Evolutionary conservation across 2,329 filamentous ascomycete species (phyloP).

Genomic region (Chalaropsis ovoidea): DNA sequence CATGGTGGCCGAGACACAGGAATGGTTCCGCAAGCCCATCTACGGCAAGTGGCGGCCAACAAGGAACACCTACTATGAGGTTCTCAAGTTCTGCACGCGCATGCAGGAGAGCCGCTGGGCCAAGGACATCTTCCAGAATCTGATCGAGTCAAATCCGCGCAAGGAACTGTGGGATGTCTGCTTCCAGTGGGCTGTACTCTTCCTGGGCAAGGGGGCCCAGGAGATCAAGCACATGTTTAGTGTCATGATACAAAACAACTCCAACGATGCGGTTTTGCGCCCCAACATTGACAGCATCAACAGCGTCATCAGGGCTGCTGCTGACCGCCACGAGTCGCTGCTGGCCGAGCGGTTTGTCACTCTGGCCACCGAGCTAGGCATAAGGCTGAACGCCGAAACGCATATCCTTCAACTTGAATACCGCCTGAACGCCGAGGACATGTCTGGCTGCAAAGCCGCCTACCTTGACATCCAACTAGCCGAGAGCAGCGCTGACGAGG

Average conservation of each 20-base stretch:
- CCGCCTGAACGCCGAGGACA: constrained; percentile 59
- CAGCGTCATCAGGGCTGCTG: constrained; percentile 59
- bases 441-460: constrained; percentile 56
- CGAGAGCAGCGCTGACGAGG: constrained; percentile 45
- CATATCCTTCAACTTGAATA: constrained; percentile 67
- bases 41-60: constrained; percentile 35
- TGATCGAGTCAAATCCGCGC: constrained; percentile 39
- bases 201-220: constrained; percentile 57
- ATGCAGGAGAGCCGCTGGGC: constrained; percentile 54
- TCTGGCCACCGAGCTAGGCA: constrained; percentile 53
- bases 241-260: constrained; percentile 47
- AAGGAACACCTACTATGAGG: constrained; percentile 40
- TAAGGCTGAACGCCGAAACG: constrained; percentile 59
- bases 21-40: constrained; percentile 55
- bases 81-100: constrained; percentile 52
- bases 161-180: constrained; percentile 60
- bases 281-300: constrained; percentile 69
- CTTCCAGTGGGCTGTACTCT: constrained; percentile 64
- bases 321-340: constrained; percentile 57
- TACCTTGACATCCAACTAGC: constrained; percentile 51
- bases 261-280: constrained; percentile 38
- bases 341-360: constrained; percentile 63
- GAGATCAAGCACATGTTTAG: constrained; percentile 64
- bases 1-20: constrained; percentile 50
- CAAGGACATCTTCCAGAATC: constrained; percentile 45